Base-by-base conservation (phyloP, 208 protist genomes). In the Herpetomonas muscarum region DNA sequence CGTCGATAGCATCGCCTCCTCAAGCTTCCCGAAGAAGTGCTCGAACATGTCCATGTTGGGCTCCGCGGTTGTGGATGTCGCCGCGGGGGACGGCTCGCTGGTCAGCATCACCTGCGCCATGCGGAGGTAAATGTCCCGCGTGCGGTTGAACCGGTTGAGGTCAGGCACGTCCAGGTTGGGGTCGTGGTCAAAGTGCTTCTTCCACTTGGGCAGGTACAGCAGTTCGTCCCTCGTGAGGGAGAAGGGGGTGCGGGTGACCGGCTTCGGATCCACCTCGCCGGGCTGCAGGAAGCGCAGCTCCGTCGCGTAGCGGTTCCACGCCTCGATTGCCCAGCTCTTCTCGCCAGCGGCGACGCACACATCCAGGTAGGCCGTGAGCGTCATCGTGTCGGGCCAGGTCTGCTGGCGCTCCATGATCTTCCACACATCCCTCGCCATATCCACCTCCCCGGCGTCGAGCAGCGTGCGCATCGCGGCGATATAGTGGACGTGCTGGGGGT, bases 161-260 rank as follows among this genome's bases (percentile, higher is more conserved):
- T 96, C 90, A 3, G 80, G 54, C 15, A 96, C 85, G 59, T 96
- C 90, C 39, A 94, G 69, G 65, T 96, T 96, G 24, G 90, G 90
- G 60, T 96, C 87, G 64, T 93, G 87, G 59, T 94, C 87, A 55
- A 93, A 96, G 68, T 94, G 90, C 64, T 96, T 96, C 69, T 96
- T 96, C 90, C 90, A 96, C 69, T 93, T 94, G 3, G 90, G 90
- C 24, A 96, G 74, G 52, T 93, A 92, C 30, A 94, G 67, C 56
- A 94, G 67, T 57, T 96, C 87, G 41, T 96, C 85, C 17, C 90
- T 67, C 3, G 73, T 94, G 39, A 96, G 76, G 25, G 81, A 86
- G 71, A 94, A 93, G 4, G 85, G 87, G 13, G 79, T 77, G 60
- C 90, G 85, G 19, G 87, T 82, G 53, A 96, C 67, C 17, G 90